Evolutionary conservation across 2,329 filamentous ascomycete genomes (phyloP).

Genomic region (Botryotinia convoluta): DNA sequence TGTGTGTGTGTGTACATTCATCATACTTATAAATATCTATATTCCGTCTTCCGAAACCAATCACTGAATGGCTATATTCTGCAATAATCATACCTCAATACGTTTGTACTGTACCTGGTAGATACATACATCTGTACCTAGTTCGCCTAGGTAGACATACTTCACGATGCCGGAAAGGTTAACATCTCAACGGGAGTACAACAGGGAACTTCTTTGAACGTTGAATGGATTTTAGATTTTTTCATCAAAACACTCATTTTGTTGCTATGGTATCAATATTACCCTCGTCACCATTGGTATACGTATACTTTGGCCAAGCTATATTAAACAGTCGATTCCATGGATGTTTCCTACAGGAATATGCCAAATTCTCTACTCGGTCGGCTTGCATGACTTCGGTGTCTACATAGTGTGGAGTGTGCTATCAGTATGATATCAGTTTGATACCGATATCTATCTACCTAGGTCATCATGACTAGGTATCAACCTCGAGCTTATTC

Average conservation of each 20-base stretch:
- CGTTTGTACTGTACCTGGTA: too few species aligned
- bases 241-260: neutral
- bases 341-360: neutral
- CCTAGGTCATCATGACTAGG: too few species aligned
- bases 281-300: neutral
- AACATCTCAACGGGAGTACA: neutral
- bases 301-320: neutral
- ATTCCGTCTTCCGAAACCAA: neutral
- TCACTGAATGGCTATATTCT: neutral
- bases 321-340: neutral
- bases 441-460: neutral
- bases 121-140: neutral
- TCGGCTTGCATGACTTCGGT: neutral
- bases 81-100: too few species aligned
- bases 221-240: neutral
- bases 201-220: neutral
- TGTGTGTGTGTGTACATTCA: too few species aligned
- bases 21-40: neutral
- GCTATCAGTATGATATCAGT: neutral
- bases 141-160: neutral
- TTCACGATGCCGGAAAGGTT: neutral
- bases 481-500: neutral
- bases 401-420: neutral
- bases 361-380: neutral
- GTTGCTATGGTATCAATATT: neutral